Base-by-base conservation (phyloP, 345 rosid species). In the Populus tremula region DNA sequence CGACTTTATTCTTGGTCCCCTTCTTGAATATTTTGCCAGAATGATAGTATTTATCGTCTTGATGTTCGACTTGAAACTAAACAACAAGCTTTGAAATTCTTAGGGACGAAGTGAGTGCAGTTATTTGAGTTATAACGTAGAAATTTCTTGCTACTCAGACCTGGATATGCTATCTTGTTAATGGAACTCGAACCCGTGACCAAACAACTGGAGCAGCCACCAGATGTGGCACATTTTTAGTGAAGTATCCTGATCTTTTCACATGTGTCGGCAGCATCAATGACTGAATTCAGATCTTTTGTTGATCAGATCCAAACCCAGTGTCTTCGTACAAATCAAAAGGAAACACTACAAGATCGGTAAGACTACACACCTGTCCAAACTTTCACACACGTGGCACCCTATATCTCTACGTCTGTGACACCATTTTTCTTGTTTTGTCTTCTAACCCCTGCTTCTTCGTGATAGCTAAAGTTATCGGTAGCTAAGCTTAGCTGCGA, bases 341-440 rank as follows among this genome's bases (percentile, higher is more conserved):
- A 8, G n/a, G 3, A 29, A 62, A 27, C 39, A 62, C 80, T 35
- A 64, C 20, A 64, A 64, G 23, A 14, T 16, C 14, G 71, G 41
- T n/a, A 18, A 62, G 35, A 23, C 49, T 16, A 33, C 33, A 71
- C 76, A 78, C 67, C 54, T 50, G 76, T 78, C 11, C 39, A 77
- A 1, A 31, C 12, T 20, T 41, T 12, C 63, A 11, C 66, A 70
- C 50, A 64, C 76, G 67, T 71, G 76, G 68, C 72, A 36, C n/a
- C 71, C n/a, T 8, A 12, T 23, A 63, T 47, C 45, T 50, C 71
- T 35, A 18, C 25, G 3, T 20, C 14, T 3, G 8, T 11, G 45
- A 43, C 76, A 63, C 53, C 50, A 33, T n/a, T 47, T 62, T 38
- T 4, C 2, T 8, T n/a, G 1, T 21, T 21, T 41, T 17, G 17